These are phyloP conservation scores for Blastomyces parvus DNA, from an alignment of 2,329 filamentous ascomycete species.

Conservation along the genomic window DNA sequence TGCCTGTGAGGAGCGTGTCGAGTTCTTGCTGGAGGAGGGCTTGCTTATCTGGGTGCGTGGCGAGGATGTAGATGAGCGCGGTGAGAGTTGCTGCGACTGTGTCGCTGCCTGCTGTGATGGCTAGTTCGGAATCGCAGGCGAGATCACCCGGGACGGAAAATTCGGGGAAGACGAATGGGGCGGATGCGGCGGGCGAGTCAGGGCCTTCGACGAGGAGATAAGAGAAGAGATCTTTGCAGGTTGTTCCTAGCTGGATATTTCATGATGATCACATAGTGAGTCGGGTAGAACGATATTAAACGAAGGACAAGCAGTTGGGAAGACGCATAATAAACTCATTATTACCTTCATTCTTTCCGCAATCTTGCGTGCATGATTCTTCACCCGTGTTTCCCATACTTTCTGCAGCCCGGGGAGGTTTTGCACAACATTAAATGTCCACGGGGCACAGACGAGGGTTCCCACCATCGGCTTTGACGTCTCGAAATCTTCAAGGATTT, in stretches of 20 bases:
- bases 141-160: conserved; percentile 5
- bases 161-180: no score
- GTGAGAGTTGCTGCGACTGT: conserved; percentile 27
- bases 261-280: background rate
- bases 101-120: conserved; percentile 23
- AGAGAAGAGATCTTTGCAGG: conserved; percentile 10
- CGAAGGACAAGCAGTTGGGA: background rate
- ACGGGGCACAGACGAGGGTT: conserved; percentile 17
- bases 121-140: conserved; percentile 8
- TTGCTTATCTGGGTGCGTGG: conserved; percentile 22
- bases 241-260: conserved; percentile 5
- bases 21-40: conserved; percentile 24
- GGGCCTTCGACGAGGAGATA: conserved; percentile 6
- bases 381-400: conserved; percentile 13
- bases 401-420: conserved; percentile 14
- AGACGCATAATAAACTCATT: background rate
- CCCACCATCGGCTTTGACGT: conserved; percentile 17
- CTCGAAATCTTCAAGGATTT: conserved; percentile 18
- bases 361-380: conserved; percentile 16
- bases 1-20: conserved; percentile 21
- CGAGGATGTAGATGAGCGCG: conserved; percentile 25
- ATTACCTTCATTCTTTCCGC: conserved; percentile 13
- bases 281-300: background rate
- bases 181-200: background rate
- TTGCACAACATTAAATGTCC: conserved; percentile 21